phyloP scores from a whole-genome alignment of 2,329 filamentous ascomycete genomes.

The Colletotrichum magnum region DNA sequence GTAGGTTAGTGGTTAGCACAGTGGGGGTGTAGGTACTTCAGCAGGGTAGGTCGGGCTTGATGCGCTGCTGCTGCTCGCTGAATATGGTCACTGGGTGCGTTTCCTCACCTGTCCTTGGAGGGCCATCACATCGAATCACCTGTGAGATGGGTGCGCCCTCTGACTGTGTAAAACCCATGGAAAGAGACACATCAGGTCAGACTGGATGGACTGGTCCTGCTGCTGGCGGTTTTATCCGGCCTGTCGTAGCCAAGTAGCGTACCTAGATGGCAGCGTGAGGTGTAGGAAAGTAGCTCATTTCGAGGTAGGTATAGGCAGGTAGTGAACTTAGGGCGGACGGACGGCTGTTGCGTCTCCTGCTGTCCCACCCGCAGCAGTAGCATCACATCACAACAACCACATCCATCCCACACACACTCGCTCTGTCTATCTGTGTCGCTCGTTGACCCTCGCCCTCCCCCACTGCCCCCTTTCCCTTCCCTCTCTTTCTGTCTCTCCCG shows the following conservation, averaged over 20 bases:
- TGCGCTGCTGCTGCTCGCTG: slow-evolving; percentile 7
- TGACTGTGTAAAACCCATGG: background rate
- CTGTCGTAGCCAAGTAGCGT: background rate
- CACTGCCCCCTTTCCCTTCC: no score
- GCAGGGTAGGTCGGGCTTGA: slow-evolving; percentile 1
- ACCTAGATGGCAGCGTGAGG: no score
- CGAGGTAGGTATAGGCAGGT: no score
- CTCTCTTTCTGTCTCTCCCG: no score
- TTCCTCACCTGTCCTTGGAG: slow-evolving; percentile 5
- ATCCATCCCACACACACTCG: no score
- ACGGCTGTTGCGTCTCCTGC: slow-evolving; percentile 9
- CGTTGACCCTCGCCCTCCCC: no score
- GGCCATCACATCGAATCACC: slow-evolving; percentile 11
- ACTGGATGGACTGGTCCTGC: background rate
- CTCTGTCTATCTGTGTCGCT: no score
- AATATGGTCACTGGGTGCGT: slow-evolving; percentile 16
- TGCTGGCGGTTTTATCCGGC: background rate
- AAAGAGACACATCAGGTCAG: slow-evolving; percentile 1
- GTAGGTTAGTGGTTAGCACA: no score
- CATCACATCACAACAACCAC: slow-evolving; percentile 1
- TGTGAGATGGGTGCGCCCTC: background rate
- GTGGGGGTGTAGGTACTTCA: no score
- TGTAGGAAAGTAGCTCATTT: no score
- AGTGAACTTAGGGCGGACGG: background rate
- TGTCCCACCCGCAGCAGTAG: slow-evolving; percentile 14